Base-by-base conservation (phyloP, 106 monocot genomes). In the Allium sativum region DNA sequence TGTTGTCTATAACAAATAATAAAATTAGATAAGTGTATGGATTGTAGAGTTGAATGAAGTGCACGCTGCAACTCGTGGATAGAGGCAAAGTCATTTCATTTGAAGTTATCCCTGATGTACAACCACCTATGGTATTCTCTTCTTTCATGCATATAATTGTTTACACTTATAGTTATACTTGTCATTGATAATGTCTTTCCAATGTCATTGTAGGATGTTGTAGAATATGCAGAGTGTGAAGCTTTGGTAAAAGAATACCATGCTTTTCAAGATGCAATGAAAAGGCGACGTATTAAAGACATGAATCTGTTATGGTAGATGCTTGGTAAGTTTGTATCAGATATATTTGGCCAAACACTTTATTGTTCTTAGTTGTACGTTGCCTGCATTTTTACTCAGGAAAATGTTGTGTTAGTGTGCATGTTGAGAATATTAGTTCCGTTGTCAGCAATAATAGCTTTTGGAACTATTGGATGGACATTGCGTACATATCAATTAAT, bases 231-330 rank as follows among this genome's bases (percentile, higher is more conserved):
- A 42, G 96, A 98, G 72, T 98, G 96, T 81, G 96, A 98, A 78
- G 96, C 96, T 70, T 59, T 70, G 57, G 96, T 98, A 1, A 98
- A 98, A 70, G 82, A 73, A 61, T 85, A 80, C 61, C 87, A 87
- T 64, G 84, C 91, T 57, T 98, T 98, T 61, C 69, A 67, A 22
- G 96, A 98, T 56, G 96, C 96, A 64, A 98, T 98, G 96, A 84
- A 74, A 70, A 87, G 84, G 78, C 79, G 96, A 76, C 91, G 96
- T 19, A 84, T 98, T 59, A 91, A 98, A 42, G 96, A 98, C 75
- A 91, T 98, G 96, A 91, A 98, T 69, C 96, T 60, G 96, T 98
- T 18, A 98, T 98, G 96, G 96, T 98, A 43, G 96, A 98, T 80
- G 84, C 96, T 42, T 98, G 96, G 96, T 98, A 78, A 68, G 77